These are phyloP conservation scores for Rosa multiflora DNA, from an alignment of 306 rosid genomes.

Conservation along the genomic window DNA sequence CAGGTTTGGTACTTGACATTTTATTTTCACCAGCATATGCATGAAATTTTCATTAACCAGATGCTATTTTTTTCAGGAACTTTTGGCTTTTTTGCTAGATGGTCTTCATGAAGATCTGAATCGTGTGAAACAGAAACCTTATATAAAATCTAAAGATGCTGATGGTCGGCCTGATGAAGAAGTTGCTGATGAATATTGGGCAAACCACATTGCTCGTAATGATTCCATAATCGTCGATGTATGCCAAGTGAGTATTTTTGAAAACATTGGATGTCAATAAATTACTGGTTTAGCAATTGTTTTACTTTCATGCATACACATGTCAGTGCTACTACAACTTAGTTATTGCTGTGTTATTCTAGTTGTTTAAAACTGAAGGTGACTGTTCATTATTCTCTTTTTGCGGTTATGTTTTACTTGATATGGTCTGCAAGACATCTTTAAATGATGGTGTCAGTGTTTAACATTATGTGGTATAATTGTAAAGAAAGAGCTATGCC, in stretches of 20 bases:
- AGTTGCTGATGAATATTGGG: conserved; percentile 98
- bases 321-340: neutral
- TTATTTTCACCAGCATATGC: conserved; percentile 5
- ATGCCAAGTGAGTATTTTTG: conserved; percentile 76
- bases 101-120: conserved; percentile 99
- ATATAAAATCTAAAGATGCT: conserved; percentile 90
- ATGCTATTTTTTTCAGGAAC: conserved; percentile 66
- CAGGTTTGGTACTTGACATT: conserved; percentile 62
- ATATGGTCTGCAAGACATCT: neutral
- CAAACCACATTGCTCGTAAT: conserved; percentile 96
- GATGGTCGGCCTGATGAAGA: conserved; percentile 99
- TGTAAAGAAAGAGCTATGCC: neutral
- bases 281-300: conserved; percentile 2
- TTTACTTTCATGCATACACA: neutral
- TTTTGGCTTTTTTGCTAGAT: conserved; percentile 93
- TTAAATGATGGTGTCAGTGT: neutral
- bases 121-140: conserved; percentile 94
- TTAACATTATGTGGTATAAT: neutral
- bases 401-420: neutral
- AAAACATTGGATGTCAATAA: neutral
- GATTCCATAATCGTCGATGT: conserved; percentile 98
- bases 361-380: neutral
- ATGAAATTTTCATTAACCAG: conserved; percentile 27
- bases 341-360: neutral
- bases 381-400: neutral